phyloP scores from a whole-genome alignment of 2,329 filamentous ascomycete genomes.

The Hypoxylon sp. region DNA sequence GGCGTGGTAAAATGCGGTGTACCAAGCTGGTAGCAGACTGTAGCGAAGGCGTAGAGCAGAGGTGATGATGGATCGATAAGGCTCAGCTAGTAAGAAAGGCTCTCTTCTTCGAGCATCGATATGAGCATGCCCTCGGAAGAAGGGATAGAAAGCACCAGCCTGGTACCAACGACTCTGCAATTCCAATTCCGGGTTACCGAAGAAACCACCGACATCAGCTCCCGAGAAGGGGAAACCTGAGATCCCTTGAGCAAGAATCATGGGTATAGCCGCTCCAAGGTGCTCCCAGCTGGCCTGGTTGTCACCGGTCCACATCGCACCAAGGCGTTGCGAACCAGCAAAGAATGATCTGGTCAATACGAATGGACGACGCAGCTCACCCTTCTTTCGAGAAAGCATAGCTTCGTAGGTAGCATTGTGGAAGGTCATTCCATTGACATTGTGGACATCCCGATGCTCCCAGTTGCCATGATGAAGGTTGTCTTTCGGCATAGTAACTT shows the following conservation, averaged over 20 bases:
- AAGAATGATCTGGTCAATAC: conserved; percentile 94
- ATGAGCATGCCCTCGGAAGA: conserved; percentile 97
- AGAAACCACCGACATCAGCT: conserved; percentile 97
- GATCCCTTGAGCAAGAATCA: conserved; percentile 93
- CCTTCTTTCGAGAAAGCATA: conserved; percentile 85
- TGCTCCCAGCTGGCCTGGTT: conserved; percentile 96
- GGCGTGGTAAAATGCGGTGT: conserved; percentile 95
- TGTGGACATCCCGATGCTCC: conserved; percentile 98
- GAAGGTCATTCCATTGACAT: conserved; percentile 94
- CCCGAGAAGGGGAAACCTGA: conserved; percentile 94
- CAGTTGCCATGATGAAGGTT: conserved; percentile 91
- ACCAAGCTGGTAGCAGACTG: conserved; percentile 91
- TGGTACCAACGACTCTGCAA: conserved; percentile 96
- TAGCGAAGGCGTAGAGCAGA: conserved; percentile 91
- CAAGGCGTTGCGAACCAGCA: conserved; percentile 87
- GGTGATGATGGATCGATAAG: conserved; percentile 87
- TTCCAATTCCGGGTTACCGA: conserved; percentile 94
- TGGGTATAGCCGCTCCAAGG: conserved; percentile 88
- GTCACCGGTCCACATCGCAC: conserved; percentile 99
- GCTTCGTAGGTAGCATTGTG: conserved; percentile 94
- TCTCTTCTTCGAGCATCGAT: conserved; percentile 95
- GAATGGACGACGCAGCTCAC: conserved; percentile 87
- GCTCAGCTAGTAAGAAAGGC: conserved; percentile 88
- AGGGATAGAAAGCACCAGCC: conserved; percentile 95
- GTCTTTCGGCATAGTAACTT: conserved; percentile 99